A percentile compares a stretch with the other conserved stretches of the same genome.
Conservation (phyloP, 805 yeast species). For the Kuraishia borneana region DNA sequence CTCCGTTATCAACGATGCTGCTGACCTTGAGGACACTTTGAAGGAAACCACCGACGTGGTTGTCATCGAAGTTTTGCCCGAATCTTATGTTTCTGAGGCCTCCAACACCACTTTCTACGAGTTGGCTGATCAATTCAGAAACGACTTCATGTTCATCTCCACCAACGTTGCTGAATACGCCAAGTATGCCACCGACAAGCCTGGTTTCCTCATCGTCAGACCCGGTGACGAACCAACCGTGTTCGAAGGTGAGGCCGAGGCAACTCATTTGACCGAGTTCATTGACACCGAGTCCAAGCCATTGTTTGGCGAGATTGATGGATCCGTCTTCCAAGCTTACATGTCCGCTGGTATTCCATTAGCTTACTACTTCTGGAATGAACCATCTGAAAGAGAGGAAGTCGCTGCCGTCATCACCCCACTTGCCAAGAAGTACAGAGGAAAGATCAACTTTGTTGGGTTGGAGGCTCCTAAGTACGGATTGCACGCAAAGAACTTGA, state of each 20-base stretch:
- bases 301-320: slow-evolving; percentile 77
- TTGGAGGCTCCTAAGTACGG: slow-evolving; percentile 75
- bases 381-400: slow-evolving; percentile 51
- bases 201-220: slow-evolving; percentile 35
- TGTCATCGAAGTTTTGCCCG: slow-evolving; percentile 39
- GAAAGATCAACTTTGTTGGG: slow-evolving; percentile 78
- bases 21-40: slow-evolving; percentile 38
- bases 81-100: slow-evolving; percentile 20
- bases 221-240: slow-evolving; percentile 37
- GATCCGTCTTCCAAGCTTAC: slow-evolving; percentile 66
- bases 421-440: slow-evolving; percentile 67
- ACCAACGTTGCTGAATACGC: slow-evolving; percentile 23
- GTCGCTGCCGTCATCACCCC: slow-evolving; percentile 40
- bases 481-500: slow-evolving; percentile 76
- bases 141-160: slow-evolving; percentile 50
- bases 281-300: slow-evolving; percentile 62
- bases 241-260: slow-evolving; percentile 22
- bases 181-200: slow-evolving; percentile 22
- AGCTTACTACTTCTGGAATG: slow-evolving; percentile 78
- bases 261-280: slow-evolving; percentile 31
- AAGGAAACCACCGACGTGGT: slow-evolving; percentile 37
- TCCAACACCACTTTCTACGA: slow-evolving; percentile 47
- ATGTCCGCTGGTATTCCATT: slow-evolving; percentile 66
- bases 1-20: slow-evolving; percentile 31
- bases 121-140: slow-evolving; percentile 56